Conservation (phyloP, 345 rosid genomes). For the Rhizophora mangle region DNA sequence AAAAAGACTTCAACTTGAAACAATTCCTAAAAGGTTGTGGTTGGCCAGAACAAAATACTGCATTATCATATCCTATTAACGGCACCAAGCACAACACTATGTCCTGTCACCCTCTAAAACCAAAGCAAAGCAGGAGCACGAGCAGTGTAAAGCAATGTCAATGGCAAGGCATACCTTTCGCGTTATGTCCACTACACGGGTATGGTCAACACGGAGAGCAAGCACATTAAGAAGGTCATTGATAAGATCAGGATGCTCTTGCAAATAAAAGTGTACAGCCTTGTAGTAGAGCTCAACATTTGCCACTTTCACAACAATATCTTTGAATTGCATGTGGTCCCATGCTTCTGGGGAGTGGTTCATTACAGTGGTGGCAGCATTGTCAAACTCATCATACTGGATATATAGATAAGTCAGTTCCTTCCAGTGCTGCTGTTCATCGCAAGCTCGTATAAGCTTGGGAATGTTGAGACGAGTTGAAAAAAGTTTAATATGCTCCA, state of each 20-base stretch:
- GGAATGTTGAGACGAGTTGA: constrained; percentile 96
- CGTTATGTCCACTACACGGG: constrained; percentile 96
- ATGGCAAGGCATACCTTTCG: constrained; percentile 53
- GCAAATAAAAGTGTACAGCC: constrained; percentile 94
- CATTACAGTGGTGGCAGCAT: constrained; percentile 96
- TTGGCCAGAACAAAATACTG: background rate
- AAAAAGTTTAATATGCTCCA: constrained; percentile 95
- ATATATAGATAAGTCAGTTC: constrained; percentile 86
- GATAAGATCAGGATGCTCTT: constrained; percentile 89
- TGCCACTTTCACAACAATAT: constrained; percentile 83
- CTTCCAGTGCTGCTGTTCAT: constrained; percentile 95
- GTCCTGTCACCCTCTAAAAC: background rate
- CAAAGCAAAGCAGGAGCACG: background rate
- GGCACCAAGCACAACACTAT: too few relatives aligned
- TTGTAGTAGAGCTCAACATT: constrained; percentile 91
- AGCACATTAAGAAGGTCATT: constrained; percentile 90
- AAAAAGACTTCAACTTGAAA: background rate
- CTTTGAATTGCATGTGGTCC: constrained; percentile 99
- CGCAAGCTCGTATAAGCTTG: constrained; percentile 92
- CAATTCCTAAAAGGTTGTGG: background rate
- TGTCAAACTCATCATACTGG: constrained; percentile 87
- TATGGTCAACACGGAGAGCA: constrained; percentile 90
- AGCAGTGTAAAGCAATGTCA: background rate
- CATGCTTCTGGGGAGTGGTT: constrained; percentile 98
- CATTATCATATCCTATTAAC: too few relatives aligned